Evolutionary conservation across 768 basidiomycete species (phyloP), one percentile per base, ranked within the genome.

Genomic region (Coprinellus aureogranulatus): DNA sequence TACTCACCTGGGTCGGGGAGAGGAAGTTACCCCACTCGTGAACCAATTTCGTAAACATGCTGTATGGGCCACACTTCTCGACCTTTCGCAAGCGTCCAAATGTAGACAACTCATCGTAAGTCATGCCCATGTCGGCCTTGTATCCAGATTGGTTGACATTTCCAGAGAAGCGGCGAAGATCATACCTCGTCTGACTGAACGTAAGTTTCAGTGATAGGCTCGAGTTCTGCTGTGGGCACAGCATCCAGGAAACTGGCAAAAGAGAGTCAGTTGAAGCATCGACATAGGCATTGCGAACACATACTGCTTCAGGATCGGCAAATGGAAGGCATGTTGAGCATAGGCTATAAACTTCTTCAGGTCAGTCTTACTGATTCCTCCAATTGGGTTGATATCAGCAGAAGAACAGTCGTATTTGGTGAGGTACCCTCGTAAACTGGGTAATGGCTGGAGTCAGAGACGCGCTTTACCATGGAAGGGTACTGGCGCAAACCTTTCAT

Each of bases 111-210:
- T 98, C 97, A 63, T 98, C 90, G 67, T 98, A 98, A 0, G 96
- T 97, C 97, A 98, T 98, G 9, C 96, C 96, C 96, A 98, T 98
- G 66, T 98, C 96, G 18, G 84, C 93, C 92, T 93, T 37, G 10
- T n/a, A 40, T 52, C 34, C 22, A 46, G 48, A 46, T 62, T 49
- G 45, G 39, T 52, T 27, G 64, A 54, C 2, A 44, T 47, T 18
- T 20, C 23, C 34, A 28, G 26, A 49, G 41, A 30, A 53, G 44
- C 18, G 25, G 23, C 37, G 20, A 42, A 28, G 6, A 26, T 62
- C 75, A 44, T 55, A 89, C 94, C 80, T 99, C 97, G 65, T 99
- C 97, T 0, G 94, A 85, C 64, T 99, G 97, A 9, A 97, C 89
- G 67, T 98, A 98, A 5, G 86, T 88, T 61, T 93, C 90, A 0